These are phyloP conservation scores for Capronia epimyces DNA, from an alignment of 2,329 filamentous ascomycete species.

Conservation along the genomic window DNA sequence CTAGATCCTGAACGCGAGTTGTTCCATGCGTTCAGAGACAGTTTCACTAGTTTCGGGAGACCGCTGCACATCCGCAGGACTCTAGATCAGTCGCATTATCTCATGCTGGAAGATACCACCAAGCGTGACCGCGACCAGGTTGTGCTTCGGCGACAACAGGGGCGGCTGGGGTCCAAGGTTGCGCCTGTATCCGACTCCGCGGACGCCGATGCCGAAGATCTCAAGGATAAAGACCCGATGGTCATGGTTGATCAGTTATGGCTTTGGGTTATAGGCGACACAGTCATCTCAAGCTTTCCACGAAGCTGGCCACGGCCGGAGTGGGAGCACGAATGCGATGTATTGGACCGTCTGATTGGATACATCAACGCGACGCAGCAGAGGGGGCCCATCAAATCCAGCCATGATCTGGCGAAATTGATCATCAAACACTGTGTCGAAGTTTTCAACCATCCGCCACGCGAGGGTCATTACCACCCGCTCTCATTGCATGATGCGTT, in stretches of 20 bases:
- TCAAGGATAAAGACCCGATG: slow-evolving; percentile 30
- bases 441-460: slow-evolving; percentile 55
- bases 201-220: not conserved
- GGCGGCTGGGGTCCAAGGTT: not conserved
- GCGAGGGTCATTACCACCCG: slow-evolving; percentile 55
- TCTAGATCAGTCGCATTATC: slow-evolving; percentile 1
- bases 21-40: not conserved
- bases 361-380: slow-evolving; percentile 60
- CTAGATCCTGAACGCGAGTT: not conserved
- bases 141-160: slow-evolving; percentile 1
- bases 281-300: slow-evolving; percentile 57
- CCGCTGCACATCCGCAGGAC: not conserved
- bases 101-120: slow-evolving; percentile 1
- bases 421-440: slow-evolving; percentile 58
- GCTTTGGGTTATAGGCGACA: slow-evolving; percentile 58
- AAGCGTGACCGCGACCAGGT: not conserved
- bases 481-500: slow-evolving; percentile 59
- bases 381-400: slow-evolving; percentile 51
- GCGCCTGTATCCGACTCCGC: not conserved
- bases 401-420: slow-evolving; percentile 58
- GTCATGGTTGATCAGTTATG: slow-evolving; percentile 67
- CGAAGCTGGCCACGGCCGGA: slow-evolving; percentile 47
- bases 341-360: slow-evolving; percentile 59
- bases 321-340: slow-evolving; percentile 50
- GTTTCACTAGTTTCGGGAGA: not conserved